Evolutionary conservation across 768 basidiomycete genomes (phyloP), one percentile per base, ranked within the genome.

Genomic region (Trametes sanguinea): DNA sequence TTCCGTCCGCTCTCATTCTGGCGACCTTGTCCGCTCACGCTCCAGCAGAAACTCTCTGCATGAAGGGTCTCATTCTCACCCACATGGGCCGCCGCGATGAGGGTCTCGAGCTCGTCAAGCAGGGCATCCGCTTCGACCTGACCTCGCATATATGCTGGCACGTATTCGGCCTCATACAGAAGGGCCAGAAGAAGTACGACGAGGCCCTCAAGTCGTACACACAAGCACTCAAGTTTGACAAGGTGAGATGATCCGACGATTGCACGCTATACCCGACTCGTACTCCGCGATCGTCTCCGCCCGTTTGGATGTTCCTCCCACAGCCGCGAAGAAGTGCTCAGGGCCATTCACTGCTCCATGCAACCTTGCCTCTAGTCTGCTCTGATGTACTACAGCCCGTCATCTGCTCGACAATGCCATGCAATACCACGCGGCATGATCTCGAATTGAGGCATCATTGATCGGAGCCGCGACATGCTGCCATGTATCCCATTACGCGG

Each of bases 81-180:
- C 90, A 90, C 71, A 85, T 88, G 84, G 92, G 87, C 52, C 81
- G 82, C 71, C 86, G 86, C 63, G 92, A 89, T 32, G 85, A 94
- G 65, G 94, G 94, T 33, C 79, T 90, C 60, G 88, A 90, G 40
- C 82, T 93, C 47, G 89, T 94, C 66, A 89, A 90, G 78, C 88
- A 91, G 68, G 94, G 94, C 60, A 82, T 93, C 66, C 82, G 85
- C 45, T 80, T 87, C 50, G 92, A 95, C 75, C 76, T 92, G 57
- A 88, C 84, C 35, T 95, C 93, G 17, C 95, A 98, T 70, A 98
- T 99, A 71, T 90, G 89, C 72, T 98, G 97, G 95, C 97, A 99
- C 75, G 96, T 98, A 65, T 91, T 94, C 72, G 97, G 94, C 30
- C 88, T 99, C 69, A 86, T 97, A 22, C 91, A 95, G 73, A 94